These are phyloP conservation scores for Fusarium longipes DNA, from an alignment of 2,329 filamentous ascomycete genomes.

Conservation along the genomic window DNA sequence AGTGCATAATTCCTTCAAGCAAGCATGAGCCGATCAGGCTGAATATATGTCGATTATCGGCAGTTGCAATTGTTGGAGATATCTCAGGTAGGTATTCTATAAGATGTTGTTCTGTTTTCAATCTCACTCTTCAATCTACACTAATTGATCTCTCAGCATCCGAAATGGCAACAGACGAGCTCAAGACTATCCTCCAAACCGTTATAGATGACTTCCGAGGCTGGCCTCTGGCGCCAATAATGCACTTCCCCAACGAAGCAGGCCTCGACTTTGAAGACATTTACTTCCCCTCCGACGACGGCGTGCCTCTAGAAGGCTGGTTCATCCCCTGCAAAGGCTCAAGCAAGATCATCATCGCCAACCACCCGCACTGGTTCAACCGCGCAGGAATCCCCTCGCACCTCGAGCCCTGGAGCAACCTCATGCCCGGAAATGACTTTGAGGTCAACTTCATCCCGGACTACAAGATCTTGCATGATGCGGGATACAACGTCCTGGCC, in stretches of 20 bases:
- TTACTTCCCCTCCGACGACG: slow-evolving; percentile 29
- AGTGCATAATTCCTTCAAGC: neutral
- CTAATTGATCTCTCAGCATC: neutral
- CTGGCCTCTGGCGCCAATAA: slow-evolving; percentile 26
- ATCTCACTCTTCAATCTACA: fast-evolving
- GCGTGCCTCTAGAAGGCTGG: slow-evolving; percentile 27
- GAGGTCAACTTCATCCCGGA: slow-evolving; percentile 35
- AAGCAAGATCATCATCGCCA: slow-evolving; percentile 32
- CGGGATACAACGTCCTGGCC: slow-evolving; percentile 25
- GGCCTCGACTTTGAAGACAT: slow-evolving; percentile 25
- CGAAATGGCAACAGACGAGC: slow-evolving; percentile 13
- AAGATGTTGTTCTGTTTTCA: neutral
- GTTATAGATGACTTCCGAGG: slow-evolving; percentile 29
- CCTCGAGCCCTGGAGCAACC: slow-evolving; percentile 16
- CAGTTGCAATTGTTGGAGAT: neutral
- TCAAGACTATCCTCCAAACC: slow-evolving; percentile 9
- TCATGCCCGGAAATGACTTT: slow-evolving; percentile 31
- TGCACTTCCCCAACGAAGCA: slow-evolving; percentile 23
- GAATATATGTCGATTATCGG: neutral
- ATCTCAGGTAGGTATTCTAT: neutral
- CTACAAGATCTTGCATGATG: slow-evolving; percentile 35
- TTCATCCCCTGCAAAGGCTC: slow-evolving; percentile 28
- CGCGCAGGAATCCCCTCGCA: slow-evolving; percentile 29
- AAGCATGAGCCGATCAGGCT: fast-evolving
- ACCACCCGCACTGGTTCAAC: slow-evolving; percentile 36